Percentiles rank a stretch among this genome's conserved stretches.
These are phyloP conservation scores for Fusarium sp. DNA, from an alignment of 2,329 filamentous ascomycete genomes.

Conservation along the genomic window DNA sequence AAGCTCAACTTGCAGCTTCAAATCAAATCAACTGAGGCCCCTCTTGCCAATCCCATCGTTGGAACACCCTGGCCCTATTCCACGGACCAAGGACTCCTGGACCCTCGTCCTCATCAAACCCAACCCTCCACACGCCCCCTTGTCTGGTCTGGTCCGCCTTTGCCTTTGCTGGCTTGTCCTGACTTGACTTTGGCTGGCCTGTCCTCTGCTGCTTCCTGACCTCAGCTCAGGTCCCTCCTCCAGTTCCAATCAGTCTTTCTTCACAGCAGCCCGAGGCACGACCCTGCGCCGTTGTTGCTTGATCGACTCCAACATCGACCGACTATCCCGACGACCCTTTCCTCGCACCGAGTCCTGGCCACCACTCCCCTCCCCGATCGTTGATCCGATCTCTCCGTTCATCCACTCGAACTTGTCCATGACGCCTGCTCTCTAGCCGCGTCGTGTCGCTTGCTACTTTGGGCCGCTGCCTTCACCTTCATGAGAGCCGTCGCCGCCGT, in stretches of 20 bases:
- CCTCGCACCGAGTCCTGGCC: conserved; percentile 20
- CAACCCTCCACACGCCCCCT: conserved; percentile 42
- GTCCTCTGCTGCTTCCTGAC: conserved; percentile 31
- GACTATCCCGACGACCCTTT: conserved; percentile 25
- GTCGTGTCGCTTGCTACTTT: conserved; percentile 34
- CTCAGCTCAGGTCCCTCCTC: conserved; percentile 20
- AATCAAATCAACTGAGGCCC: conserved; percentile 23
- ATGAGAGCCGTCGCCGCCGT: conserved; percentile 30
- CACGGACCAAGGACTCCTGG: conserved; percentile 29
- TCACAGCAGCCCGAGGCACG: conserved; percentile 34
- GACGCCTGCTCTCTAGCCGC: conserved; percentile 38
- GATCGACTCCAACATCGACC: conserved; percentile 18
- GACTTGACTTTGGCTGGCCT: conserved; percentile 16
- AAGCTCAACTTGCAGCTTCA: conserved; percentile 12
- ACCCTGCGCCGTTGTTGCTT: conserved; percentile 31
- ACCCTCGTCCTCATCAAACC: conserved; percentile 43
- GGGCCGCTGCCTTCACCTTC: conserved; percentile 29
- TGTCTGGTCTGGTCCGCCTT: conserved; percentile 26
- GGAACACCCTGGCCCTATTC: conserved; percentile 32
- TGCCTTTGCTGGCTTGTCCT: conserved; percentile 19
- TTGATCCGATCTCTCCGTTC: conserved; percentile 19
- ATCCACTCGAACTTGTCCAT: conserved; percentile 34
- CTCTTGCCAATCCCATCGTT: conserved; percentile 35
- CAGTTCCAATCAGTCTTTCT: conserved; percentile 26
- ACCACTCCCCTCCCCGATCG: conserved; percentile 16